These are phyloP conservation scores for Linnemannia schmuckeri DNA, from an alignment of 192 early-diverging fungal genomes.

Conservation along the genomic window DNA sequence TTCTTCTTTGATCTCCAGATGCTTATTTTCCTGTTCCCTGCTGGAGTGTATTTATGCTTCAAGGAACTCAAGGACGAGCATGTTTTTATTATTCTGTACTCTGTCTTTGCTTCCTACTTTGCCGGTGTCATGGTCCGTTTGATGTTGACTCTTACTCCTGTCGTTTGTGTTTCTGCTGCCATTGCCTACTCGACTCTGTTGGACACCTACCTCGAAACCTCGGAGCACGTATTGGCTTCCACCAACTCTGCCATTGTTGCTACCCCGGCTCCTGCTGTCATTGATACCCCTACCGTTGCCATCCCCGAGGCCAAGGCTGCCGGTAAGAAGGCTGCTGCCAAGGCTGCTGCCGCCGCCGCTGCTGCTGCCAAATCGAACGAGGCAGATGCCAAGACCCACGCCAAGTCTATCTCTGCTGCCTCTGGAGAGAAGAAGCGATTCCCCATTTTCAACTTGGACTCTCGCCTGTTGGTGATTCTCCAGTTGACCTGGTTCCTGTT, in stretches of 20 bases:
- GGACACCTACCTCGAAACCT: slow-evolving; percentile 82
- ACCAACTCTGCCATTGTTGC: slow-evolving; percentile 23
- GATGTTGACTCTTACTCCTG: slow-evolving; percentile 97
- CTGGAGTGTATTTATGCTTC: slow-evolving; percentile 98
- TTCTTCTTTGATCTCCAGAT: slow-evolving; percentile 99
- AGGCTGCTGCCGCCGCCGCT: slow-evolving; percentile 7
- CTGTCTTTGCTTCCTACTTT: slow-evolving; percentile 99
- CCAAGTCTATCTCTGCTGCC: slow-evolving; percentile 14
- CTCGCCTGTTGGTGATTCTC: slow-evolving; percentile 70
- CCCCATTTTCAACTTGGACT: slow-evolving; percentile 63
- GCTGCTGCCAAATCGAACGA: slow-evolving; percentile 18
- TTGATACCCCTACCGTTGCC: slow-evolving; percentile 7
- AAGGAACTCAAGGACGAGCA: slow-evolving; percentile 94
- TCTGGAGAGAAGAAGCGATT: slow-evolving; percentile 34
- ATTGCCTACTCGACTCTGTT: slow-evolving; percentile 91
- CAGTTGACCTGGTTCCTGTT: slow-evolving; percentile 80
- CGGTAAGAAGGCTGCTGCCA: slow-evolving; percentile 7
- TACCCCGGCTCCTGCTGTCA: slow-evolving; percentile 16
- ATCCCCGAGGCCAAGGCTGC: slow-evolving; percentile 19
- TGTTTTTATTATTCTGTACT: slow-evolving; percentile 97
- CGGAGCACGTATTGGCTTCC: slow-evolving; percentile 37
- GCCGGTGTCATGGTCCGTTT: slow-evolving; percentile 99
- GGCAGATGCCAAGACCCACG: slow-evolving; percentile 44
- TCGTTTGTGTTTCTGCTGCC: slow-evolving; percentile 95
- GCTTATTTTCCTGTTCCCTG: slow-evolving; percentile 97